Evolutionary conservation across 352 stramenopile genomes (phyloP).

Genomic region (Phytopythium litorale): DNA sequence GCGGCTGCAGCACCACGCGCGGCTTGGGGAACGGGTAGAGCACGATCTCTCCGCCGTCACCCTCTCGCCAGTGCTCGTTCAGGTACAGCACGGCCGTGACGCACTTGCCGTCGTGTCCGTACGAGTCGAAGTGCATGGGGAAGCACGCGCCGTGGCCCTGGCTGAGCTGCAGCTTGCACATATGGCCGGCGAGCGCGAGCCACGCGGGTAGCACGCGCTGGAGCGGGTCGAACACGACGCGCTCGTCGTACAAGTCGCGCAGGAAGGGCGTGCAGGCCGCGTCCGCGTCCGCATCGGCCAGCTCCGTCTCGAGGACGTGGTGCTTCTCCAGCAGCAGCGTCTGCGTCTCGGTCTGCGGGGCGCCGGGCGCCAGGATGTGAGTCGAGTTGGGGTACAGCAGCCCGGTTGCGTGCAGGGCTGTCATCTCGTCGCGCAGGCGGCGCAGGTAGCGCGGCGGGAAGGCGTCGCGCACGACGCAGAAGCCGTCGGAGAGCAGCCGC

Average conservation of each 20-base stretch:
- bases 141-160: slow-evolving; percentile 76
- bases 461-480: slow-evolving; percentile 40
- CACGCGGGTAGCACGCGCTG: slow-evolving; percentile 28
- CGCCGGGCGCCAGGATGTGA: slow-evolving; percentile 43
- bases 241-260: slow-evolving; percentile 54
- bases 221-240: slow-evolving; percentile 47
- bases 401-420: slow-evolving; percentile 21
- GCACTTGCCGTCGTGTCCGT: slow-evolving; percentile 78
- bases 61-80: slow-evolving; percentile 68
- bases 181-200: slow-evolving; percentile 41
- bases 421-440: slow-evolving; percentile 53
- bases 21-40: slow-evolving; percentile 75
- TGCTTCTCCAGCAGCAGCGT: slow-evolving; percentile 73
- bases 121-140: slow-evolving; percentile 84
- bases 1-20: slow-evolving; percentile 42
- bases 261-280: slow-evolving; percentile 37
- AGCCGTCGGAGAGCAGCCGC: slow-evolving; percentile 45
- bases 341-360: slow-evolving; percentile 10
- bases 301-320: slow-evolving; percentile 78
- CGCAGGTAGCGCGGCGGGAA: slow-evolving; percentile 44
- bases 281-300: slow-evolving; percentile 35
- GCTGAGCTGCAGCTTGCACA: slow-evolving; percentile 84
- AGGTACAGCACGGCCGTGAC: slow-evolving; percentile 84
- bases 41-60: slow-evolving; percentile 76
- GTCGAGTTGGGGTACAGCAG: slow-evolving; percentile 79